Evolutionary conservation across 192 early-diverging fungal genomes (phyloP), one percentile per base, ranked within the genome.

Genomic region (Gigaspora rosea): DNA sequence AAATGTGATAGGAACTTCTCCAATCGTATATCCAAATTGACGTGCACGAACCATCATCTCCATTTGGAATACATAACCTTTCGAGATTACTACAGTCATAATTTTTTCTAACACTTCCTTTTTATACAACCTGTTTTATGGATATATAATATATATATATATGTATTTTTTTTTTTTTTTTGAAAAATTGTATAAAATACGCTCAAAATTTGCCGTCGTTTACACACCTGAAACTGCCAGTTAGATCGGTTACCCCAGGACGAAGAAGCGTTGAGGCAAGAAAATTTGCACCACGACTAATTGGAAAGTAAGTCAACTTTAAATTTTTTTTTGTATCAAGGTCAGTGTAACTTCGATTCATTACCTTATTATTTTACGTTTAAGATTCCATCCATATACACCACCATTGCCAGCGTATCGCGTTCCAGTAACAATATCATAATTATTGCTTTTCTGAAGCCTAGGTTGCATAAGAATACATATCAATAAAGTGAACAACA

Each of bases 41-140:
- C 96, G 88, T 63, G 97, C 97, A 33, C 96, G 92, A 12, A 99
- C 94, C 91, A 99, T 99, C 94, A 99, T 97, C 81, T 99, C 97
- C 96, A 97, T 97, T 84, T 99, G 97, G 87, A 99, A 99, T 32
- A 97, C 96, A 78, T 99, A 99, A 13, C 97, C 97, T 83, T 97
- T 97, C 65, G 96, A 95, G 49, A 96, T 89, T 8, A 94, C 96
- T 2, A 91, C 91, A 36, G 88, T 84, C 76, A 99, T 99, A 80
- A 99, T 87, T 81, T 91, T 83, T 63, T 88, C 81, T 48, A 99
- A 85, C 3, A 96, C 95, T 16, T 93, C 87, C 83, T 95, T 96
- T 86, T 96, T 96, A 86, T 99, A 99, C 48, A 99, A 84, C 47
- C 95, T 91, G 46, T 47, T 20, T 11, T 13, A 35, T 18, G 8